Percentiles rank a stretch among this genome's conserved stretches.
Conservation (phyloP, 2,329 filamentous ascomycete species). For the Pseudogymnoascus sp. region DNA sequence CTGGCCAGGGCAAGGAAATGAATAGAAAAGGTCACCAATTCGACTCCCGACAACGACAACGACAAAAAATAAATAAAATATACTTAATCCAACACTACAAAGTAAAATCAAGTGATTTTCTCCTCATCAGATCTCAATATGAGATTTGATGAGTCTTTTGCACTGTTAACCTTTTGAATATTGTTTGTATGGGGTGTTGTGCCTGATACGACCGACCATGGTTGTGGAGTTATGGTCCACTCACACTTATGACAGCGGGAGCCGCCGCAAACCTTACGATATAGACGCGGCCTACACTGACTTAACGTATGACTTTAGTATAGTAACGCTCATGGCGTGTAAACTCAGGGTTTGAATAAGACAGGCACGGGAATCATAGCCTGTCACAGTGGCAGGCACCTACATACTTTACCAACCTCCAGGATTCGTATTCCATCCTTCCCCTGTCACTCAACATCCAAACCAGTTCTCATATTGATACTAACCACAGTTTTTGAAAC, state of each 20-base stretch:
- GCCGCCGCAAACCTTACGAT: not conserved
- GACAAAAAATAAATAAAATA: not conserved
- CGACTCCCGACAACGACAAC: not conserved
- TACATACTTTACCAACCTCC: not conserved
- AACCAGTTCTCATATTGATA: not conserved
- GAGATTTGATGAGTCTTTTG: constrained; percentile 3
- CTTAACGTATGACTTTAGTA: not conserved
- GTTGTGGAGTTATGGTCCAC: not conserved
- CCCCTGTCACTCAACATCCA: not conserved
- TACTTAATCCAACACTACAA: not conserved
- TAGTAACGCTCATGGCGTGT: not conserved
- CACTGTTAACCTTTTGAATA: not conserved
- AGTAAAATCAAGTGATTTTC: constrained; percentile 7
- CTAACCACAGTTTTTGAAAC: not conserved
- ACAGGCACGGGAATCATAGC: not conserved
- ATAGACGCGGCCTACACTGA: not conserved
- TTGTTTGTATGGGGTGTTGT: not conserved
- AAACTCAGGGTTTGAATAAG: not conserved
- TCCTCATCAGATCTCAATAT: not conserved
- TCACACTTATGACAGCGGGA: not conserved
- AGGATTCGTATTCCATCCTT: not conserved
- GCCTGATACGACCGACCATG: not conserved
- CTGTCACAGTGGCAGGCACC: not conserved
- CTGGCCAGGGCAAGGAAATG: constrained; percentile 7
- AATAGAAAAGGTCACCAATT: constrained; percentile 2